These are phyloP conservation scores for Monosporascus sp. DNA, from an alignment of 2,329 filamentous ascomycete genomes.

Conservation along the genomic window DNA sequence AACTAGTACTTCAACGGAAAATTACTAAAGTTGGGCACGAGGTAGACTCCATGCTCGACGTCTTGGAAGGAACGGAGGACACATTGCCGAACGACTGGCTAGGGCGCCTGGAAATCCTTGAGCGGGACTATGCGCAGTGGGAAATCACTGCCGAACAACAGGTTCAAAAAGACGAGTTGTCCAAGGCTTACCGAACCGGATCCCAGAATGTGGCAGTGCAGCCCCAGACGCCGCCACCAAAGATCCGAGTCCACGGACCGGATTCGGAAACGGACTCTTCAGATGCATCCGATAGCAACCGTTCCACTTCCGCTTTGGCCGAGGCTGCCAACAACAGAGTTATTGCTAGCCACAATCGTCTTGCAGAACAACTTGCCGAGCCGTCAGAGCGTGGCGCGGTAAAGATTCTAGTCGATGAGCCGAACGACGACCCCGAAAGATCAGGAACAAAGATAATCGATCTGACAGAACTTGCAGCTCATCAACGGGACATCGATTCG, in stretches of 20 bases:
- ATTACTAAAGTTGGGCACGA: slow-evolving; percentile 65
- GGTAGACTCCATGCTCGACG: slow-evolving; percentile 82
- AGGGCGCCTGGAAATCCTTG: slow-evolving; percentile 75
- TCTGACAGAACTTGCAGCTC: slow-evolving; percentile 4
- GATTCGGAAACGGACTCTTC: slow-evolving; percentile 17
- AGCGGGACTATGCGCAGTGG: slow-evolving; percentile 77
- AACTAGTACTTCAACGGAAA: slow-evolving; percentile 59
- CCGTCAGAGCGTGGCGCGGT: slow-evolving; percentile 6
- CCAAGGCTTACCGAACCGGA: slow-evolving; percentile 10
- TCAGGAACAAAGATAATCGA: slow-evolving; percentile 6
- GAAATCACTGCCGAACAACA: slow-evolving; percentile 69
- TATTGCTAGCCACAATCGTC: slow-evolving; percentile 2
- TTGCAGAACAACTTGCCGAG: slow-evolving; percentile 3
- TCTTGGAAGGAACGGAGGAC: slow-evolving; percentile 76
- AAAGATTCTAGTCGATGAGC: slow-evolving; percentile 14
- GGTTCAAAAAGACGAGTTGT: slow-evolving; percentile 62
- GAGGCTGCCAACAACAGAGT: not conserved
- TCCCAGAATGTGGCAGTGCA: not conserved
- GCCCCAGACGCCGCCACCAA: slow-evolving; percentile 18
- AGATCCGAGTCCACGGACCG: slow-evolving; percentile 22
- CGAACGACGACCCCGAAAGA: slow-evolving; percentile 5
- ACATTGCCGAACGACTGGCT: slow-evolving; percentile 84
- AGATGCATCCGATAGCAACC: slow-evolving; percentile 3
- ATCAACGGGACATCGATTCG: slow-evolving; percentile 10
- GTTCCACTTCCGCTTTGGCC: slow-evolving; percentile 13